Evolutionary conservation across 192 early-diverging fungal genomes (phyloP).

Genomic region (Backusella mclennaniae): DNA sequence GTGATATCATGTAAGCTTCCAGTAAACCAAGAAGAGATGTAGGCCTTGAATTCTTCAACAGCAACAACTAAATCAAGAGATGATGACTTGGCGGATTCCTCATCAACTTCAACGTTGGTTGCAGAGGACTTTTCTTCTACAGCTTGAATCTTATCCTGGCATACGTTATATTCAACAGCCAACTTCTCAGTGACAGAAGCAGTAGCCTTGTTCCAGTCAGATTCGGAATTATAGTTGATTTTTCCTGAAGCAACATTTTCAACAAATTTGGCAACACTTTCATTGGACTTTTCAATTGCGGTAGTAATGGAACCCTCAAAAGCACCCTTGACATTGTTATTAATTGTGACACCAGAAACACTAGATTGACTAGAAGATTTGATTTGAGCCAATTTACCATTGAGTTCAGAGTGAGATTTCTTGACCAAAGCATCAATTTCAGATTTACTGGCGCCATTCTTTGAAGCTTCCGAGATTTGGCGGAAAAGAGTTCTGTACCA

Average conservation of each 20-base stretch:
- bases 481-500: constrained; percentile 6
- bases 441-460: constrained; percentile 3
- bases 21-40: constrained; percentile 12
- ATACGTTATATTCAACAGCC: neutral
- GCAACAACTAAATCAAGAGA: neutral
- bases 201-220: constrained; percentile 10
- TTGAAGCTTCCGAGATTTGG: neutral
- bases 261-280: neutral
- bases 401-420: neutral
- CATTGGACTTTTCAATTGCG: constrained; percentile 11
- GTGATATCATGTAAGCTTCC: neutral
- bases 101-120: neutral
- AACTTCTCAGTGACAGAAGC: neutral
- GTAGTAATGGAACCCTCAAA: neutral
- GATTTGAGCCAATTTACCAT: neutral
- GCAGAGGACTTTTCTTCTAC: neutral
- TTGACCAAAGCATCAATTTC: neutral
- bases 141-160: neutral
- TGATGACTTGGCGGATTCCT: neutral
- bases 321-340: neutral
- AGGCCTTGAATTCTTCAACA: neutral
- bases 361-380: neutral
- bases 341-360: neutral
- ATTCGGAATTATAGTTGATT: neutral
- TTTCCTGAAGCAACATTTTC: neutral